phyloP scores from a whole-genome alignment of 768 basidiomycete genomes.

The Pulveroboletus sp. region DNA sequence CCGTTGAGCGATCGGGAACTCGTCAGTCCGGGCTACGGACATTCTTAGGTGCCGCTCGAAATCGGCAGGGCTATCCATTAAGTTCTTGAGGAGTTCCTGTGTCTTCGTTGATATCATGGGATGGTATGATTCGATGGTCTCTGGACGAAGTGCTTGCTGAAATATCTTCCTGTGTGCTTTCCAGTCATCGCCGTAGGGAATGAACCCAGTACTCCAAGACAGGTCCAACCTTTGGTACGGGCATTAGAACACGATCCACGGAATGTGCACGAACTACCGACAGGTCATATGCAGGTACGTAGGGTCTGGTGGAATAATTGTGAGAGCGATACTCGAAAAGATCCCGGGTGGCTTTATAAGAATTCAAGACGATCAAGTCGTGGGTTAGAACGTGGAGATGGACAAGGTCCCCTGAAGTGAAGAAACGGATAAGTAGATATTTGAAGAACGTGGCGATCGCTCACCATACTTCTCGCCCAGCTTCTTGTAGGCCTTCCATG shows the following conservation, averaged over 20 bases:
- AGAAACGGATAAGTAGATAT: background rate
- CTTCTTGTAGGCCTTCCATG: background rate
- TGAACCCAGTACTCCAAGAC: constrained; percentile 1
- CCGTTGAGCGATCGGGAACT: background rate
- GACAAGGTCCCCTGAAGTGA: background rate
- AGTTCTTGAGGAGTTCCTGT: background rate
- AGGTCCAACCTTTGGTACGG: background rate
- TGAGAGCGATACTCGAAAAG: constrained; percentile 1
- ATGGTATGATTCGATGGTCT: background rate
- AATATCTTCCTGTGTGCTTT: background rate
- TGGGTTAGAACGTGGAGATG: constrained; percentile 4
- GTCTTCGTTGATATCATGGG: background rate
- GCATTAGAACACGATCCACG: background rate
- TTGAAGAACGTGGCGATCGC: background rate
- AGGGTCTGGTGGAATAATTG: constrained; percentile 4
- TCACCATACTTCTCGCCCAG: constrained; percentile 5
- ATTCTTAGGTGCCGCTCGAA: constrained; percentile 6
- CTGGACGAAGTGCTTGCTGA: background rate
- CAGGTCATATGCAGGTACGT: constrained; percentile 2
- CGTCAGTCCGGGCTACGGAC: background rate
- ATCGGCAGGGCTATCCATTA: background rate
- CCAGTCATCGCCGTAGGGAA: constrained; percentile 4
- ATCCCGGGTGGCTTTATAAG: constrained; percentile 4
- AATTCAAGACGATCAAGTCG: constrained; percentile 4
- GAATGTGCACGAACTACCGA: background rate